phyloP scores from a whole-genome alignment of 2,329 filamentous ascomycete species.

The Microthyrium microscopicum region DNA sequence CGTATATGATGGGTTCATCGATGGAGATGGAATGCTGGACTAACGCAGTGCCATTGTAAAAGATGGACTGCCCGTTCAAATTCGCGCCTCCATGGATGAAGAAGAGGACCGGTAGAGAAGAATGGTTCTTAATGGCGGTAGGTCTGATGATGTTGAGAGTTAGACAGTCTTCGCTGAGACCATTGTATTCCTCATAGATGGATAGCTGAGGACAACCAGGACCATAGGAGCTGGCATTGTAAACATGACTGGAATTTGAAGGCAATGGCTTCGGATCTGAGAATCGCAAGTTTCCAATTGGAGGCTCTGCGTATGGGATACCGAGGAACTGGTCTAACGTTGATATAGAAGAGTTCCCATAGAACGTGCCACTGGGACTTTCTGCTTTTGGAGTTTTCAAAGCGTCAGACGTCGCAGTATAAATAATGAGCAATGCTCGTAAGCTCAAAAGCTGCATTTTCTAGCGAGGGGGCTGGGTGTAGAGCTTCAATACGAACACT shows the following conservation, averaged over 20 bases:
- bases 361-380: not conserved
- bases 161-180: slow-evolving; percentile 40
- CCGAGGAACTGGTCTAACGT: slow-evolving; percentile 18
- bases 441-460: too few relatives aligned
- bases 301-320: slow-evolving; percentile 45
- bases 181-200: slow-evolving; percentile 26
- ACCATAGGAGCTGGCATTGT: slow-evolving; percentile 11
- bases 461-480: too few relatives aligned
- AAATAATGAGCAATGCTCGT: too few relatives aligned
- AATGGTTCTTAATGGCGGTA: slow-evolving; percentile 4
- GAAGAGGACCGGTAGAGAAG: slow-evolving; percentile 30
- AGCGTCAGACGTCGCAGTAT: too few relatives aligned
- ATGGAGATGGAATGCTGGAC: slow-evolving; percentile 26
- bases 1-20: slow-evolving; percentile 53
- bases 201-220: slow-evolving; percentile 40
- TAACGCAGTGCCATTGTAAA: slow-evolving; percentile 25
- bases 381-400: not conserved
- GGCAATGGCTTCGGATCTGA: slow-evolving; percentile 38
- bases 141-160: slow-evolving; percentile 41
- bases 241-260: slow-evolving; percentile 8
- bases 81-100: slow-evolving; percentile 42
- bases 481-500: too few relatives aligned
- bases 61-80: too few relatives aligned
- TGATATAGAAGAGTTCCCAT: not conserved
- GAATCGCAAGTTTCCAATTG: slow-evolving; percentile 42